A percentile compares a stretch with the other conserved stretches of the same genome.
These are phyloP conservation scores for Discostella stelligera DNA, from an alignment of 352 stramenopile genomes.

Conservation along the genomic window DNA sequence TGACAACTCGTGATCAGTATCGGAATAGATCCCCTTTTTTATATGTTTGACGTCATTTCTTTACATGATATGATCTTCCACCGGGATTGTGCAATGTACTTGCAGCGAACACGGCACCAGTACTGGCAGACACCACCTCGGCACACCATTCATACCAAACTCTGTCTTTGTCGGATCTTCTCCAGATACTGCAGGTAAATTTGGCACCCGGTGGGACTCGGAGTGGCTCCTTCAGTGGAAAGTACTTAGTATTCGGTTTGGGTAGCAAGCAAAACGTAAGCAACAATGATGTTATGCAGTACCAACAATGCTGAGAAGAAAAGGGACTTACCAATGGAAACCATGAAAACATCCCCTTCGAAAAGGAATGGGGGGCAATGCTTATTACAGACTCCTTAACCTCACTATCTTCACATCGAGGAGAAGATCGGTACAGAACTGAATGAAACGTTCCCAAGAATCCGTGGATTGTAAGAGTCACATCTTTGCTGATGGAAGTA, in stretches of 20 bases:
- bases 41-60: too few relatives aligned
- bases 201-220: constrained; percentile 84
- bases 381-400: constrained; percentile 82
- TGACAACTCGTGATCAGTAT: too few relatives aligned
- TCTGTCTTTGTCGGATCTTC: constrained; percentile 84
- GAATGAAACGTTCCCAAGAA: constrained; percentile 96
- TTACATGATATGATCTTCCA: constrained; percentile 92
- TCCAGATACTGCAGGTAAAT: constrained; percentile 91
- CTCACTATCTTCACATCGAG: not conserved
- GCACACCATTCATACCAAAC: constrained; percentile 99
- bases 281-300: not conserved
- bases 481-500: constrained; percentile 11
- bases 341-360: constrained; percentile 98
- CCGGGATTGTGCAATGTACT: constrained; percentile 95
- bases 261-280: not conserved
- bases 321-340: constrained; percentile 88
- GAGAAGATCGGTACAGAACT: constrained; percentile 85
- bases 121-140: constrained; percentile 58
- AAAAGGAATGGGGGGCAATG: constrained; percentile 94
- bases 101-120: constrained; percentile 36
- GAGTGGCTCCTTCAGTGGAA: constrained; percentile 91
- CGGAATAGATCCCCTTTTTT: too few relatives aligned
- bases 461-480: constrained; percentile 86
- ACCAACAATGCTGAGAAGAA: not conserved
- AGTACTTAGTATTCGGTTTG: constrained; percentile 78